Percentiles rank a stretch among this genome's conserved stretches.
These are phyloP conservation scores for Cutaneotrichosporon spelunceum DNA, from an alignment of 1,284 basidiomycete genomes.

Conservation along the genomic window DNA sequence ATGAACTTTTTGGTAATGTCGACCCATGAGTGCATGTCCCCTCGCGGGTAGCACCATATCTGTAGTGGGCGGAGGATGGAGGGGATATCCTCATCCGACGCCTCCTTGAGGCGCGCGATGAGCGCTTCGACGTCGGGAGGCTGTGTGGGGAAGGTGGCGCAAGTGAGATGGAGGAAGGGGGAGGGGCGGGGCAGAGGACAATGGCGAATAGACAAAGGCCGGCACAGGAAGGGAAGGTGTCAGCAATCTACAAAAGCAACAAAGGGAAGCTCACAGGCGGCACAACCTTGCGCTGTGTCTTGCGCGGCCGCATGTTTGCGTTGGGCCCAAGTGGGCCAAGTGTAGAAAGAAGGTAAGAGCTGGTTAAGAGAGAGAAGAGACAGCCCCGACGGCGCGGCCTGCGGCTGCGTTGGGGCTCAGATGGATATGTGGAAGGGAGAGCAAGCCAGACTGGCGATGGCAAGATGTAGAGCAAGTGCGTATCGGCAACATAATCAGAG, in stretches of 20 bases:
- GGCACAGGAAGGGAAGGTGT: background rate
- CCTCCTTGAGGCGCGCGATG: constrained; percentile 32
- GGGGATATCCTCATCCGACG: constrained; percentile 34
- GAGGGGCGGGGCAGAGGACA: background rate
- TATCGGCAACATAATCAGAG: background rate
- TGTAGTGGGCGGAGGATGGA: constrained; percentile 26
- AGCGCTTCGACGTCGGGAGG: constrained; percentile 37
- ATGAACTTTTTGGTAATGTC: constrained; percentile 95
- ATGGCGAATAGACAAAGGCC: background rate
- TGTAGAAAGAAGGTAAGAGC: background rate
- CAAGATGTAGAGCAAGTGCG: background rate
- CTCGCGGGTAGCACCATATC: constrained; percentile 89
- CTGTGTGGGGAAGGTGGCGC: constrained; percentile 23
- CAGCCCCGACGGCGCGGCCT: constrained; percentile 5
- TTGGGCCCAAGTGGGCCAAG: background rate
- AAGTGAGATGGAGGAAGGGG: background rate
- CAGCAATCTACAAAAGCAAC: background rate
- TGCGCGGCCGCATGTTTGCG: constrained; percentile 43
- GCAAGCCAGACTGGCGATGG: background rate
- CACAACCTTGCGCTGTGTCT: constrained; percentile 37
- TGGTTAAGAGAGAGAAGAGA: background rate
- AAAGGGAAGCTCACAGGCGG: constrained; percentile 30
- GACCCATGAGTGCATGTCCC: constrained; percentile 96
- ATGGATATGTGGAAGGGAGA: background rate
- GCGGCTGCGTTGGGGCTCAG: constrained; percentile 5